Evolutionary conservation across 495 filamentous ascomycete genomes (phyloP).

Genomic region (Trichocladium uniseriatum): DNA sequence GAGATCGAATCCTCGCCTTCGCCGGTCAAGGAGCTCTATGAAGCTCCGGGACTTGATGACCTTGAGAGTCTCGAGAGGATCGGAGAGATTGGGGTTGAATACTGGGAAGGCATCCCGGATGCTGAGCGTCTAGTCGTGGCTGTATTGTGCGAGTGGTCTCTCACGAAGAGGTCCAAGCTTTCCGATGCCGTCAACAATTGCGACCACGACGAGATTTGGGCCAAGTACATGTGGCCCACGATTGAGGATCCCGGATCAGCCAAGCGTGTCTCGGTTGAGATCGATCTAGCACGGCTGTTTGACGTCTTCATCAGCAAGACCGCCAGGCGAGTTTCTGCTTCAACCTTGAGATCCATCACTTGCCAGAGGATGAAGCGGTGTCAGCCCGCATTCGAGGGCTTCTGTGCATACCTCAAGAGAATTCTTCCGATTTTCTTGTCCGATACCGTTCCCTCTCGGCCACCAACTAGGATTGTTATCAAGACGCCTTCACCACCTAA

Average conservation of each 20-base stretch:
- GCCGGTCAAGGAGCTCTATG: not conserved
- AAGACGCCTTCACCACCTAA: not conserved
- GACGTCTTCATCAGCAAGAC: conserved; percentile 14
- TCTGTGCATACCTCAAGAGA: conserved; percentile 11
- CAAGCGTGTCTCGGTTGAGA: not conserved
- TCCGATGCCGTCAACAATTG: not conserved
- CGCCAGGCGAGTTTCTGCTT: not conserved
- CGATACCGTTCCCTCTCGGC: not conserved
- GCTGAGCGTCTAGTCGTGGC: conserved; percentile 20
- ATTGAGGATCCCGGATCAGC: not conserved
- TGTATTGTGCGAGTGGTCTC: conserved; percentile 11
- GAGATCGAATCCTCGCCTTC: conserved; percentile 11
- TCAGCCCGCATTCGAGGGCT: conserved; percentile 2
- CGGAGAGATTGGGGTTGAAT: conserved; percentile 8
- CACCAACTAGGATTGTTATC: conserved; percentile 6
- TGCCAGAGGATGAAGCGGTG: not conserved
- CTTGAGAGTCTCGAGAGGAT: conserved; percentile 11
- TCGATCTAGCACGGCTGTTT: conserved; percentile 17
- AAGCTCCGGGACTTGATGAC: conserved; percentile 8
- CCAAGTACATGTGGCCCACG: conserved; percentile 10
- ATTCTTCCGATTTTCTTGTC: conserved; percentile 10
- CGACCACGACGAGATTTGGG: conserved; percentile 15
- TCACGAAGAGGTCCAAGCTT: not conserved
- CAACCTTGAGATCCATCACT: not conserved
- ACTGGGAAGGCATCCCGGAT: conserved; percentile 19